phyloP scores from a whole-genome alignment of 495 filamentous ascomycete genomes.

The Cudoniella acicularis region DNA sequence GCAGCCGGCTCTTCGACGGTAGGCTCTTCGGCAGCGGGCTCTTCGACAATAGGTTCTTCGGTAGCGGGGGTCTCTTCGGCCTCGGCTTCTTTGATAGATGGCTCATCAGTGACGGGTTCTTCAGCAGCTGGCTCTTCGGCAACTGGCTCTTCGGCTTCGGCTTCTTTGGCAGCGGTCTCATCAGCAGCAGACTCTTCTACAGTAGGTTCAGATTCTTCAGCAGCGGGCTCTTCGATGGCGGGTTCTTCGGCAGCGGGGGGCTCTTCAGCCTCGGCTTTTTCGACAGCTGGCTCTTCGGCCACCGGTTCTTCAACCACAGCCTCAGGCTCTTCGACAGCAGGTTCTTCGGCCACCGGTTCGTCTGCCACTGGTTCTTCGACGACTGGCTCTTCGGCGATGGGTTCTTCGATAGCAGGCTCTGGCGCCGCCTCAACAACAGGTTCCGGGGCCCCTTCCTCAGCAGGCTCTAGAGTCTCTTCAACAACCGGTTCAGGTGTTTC shows the following conservation, averaged over 20 bases:
- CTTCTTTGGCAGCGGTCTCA: background rate
- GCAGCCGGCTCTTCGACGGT: slow-evolving; percentile 5
- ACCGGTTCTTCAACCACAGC: slow-evolving; percentile 7
- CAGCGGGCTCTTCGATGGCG: slow-evolving; percentile 1
- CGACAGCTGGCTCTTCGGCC: slow-evolving; percentile 8
- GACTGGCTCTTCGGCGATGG: slow-evolving; percentile 2
- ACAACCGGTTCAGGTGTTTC: background rate
- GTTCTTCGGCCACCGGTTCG: background rate
- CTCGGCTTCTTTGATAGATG: background rate
- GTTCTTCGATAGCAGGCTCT: slow-evolving; percentile 1
- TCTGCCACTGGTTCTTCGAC: slow-evolving; percentile 2
- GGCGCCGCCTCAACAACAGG: slow-evolving; percentile 1
- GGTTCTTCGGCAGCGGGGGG: slow-evolving; percentile 7
- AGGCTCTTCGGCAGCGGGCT: background rate
- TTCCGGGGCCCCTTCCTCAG: slow-evolving; percentile 9
- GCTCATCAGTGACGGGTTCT: background rate
- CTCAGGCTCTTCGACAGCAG: background rate
- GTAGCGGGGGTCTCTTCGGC: slow-evolving; percentile 2
- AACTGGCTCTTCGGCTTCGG: background rate
- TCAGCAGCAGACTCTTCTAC: slow-evolving; percentile 5
- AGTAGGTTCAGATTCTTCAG: slow-evolving; percentile 2
- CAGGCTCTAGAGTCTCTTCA: slow-evolving; percentile 8
- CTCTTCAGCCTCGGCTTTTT: background rate
- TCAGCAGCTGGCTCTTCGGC: slow-evolving; percentile 4
- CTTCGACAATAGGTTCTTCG: slow-evolving; percentile 10